These are phyloP conservation scores for Rubroboletus pulcherrimus DNA, from an alignment of 768 basidiomycete species.

Conservation along the genomic window DNA sequence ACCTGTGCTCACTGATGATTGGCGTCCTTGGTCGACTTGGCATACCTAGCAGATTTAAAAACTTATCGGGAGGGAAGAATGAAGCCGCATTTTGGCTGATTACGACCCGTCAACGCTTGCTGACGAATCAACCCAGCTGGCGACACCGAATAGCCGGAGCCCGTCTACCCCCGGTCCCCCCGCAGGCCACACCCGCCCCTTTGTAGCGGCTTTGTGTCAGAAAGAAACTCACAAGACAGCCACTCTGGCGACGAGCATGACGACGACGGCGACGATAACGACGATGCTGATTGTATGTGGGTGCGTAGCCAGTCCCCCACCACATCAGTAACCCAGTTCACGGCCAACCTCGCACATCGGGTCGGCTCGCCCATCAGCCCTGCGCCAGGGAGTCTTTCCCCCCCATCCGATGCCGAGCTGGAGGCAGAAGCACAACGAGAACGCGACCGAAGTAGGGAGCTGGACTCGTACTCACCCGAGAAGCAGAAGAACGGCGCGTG, in stretches of 20 bases:
- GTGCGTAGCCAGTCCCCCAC: conserved; percentile 47
- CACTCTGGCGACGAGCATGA: conserved; percentile 42
- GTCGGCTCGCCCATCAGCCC: conserved; percentile 63
- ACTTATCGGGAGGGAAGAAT: not conserved
- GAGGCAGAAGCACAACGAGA: conserved; percentile 79
- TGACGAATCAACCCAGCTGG: conserved; percentile 7
- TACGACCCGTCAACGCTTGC: not conserved
- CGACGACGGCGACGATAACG: conserved; percentile 33
- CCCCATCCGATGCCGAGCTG: conserved; percentile 70
- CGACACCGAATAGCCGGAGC: conserved; percentile 37
- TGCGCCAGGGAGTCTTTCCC: conserved; percentile 40
- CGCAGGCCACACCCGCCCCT: conserved; percentile 68
- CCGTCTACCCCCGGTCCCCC: conserved; percentile 37
- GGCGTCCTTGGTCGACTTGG: conserved; percentile 36
- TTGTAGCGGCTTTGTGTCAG: conserved; percentile 54
- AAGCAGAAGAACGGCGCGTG: conserved; percentile 62
- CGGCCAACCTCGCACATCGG: conserved; percentile 69
- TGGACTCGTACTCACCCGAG: conserved; percentile 67
- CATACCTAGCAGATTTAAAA: conserved; percentile 13
- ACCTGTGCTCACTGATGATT: conserved; percentile 58
- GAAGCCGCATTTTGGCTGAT: not conserved
- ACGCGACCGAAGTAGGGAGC: conserved; percentile 78
- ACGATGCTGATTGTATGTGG: conserved; percentile 24
- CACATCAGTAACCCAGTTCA: conserved; percentile 70
- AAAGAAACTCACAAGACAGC: conserved; percentile 49